Evolutionary conservation across 2,329 filamentous ascomycete species (phyloP).

Genomic region (Colletotrichum shisoi): DNA sequence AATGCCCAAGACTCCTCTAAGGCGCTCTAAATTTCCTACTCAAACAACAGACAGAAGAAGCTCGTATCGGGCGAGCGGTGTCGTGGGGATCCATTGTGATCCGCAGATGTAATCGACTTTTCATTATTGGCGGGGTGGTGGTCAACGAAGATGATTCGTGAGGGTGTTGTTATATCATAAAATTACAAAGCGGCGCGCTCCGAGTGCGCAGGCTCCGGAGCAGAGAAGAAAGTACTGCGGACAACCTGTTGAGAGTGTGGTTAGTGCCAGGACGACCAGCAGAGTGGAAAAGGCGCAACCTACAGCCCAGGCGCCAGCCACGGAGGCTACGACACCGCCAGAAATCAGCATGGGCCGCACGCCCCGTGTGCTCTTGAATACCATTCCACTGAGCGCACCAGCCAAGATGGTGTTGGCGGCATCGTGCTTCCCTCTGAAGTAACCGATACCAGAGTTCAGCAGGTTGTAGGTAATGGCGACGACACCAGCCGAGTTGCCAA

Average conservation of each 20-base stretch:
- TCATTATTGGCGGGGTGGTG: slow-evolving; percentile 35
- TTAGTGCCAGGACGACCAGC: slow-evolving; percentile 19
- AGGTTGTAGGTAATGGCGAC: slow-evolving; percentile 97
- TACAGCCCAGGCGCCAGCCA: slow-evolving; percentile 92
- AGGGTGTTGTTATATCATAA: slow-evolving; percentile 26
- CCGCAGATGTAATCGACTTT: slow-evolving; percentile 17
- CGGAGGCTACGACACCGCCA: slow-evolving; percentile 82
- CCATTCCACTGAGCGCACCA: slow-evolving; percentile 85
- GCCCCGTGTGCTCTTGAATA: slow-evolving; percentile 96
- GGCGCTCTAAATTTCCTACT: slow-evolving; percentile 42
- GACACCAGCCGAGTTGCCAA: slow-evolving; percentile 95
- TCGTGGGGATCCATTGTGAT: slow-evolving; percentile 27
- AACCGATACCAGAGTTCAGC: slow-evolving; percentile 83
- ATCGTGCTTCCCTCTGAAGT: slow-evolving; percentile 84
- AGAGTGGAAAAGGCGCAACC: slow-evolving; percentile 50
- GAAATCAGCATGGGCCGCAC: slow-evolving; percentile 93
- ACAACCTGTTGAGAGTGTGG: slow-evolving; percentile 45
- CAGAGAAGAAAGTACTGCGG: slow-evolving; percentile 55
- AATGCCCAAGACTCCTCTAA: slow-evolving; percentile 46
- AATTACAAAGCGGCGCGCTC: slow-evolving; percentile 40
- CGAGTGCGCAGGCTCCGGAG: slow-evolving; percentile 45
- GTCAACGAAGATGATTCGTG: slow-evolving; percentile 33
- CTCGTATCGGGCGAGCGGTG: slow-evolving; percentile 39
- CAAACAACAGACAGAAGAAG: slow-evolving; percentile 36
- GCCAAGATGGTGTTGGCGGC: slow-evolving; percentile 86